Evolutionary conservation across 1,139 yeast genomes (phyloP).

Genomic region (Nakaseomyces bracarensis): DNA sequence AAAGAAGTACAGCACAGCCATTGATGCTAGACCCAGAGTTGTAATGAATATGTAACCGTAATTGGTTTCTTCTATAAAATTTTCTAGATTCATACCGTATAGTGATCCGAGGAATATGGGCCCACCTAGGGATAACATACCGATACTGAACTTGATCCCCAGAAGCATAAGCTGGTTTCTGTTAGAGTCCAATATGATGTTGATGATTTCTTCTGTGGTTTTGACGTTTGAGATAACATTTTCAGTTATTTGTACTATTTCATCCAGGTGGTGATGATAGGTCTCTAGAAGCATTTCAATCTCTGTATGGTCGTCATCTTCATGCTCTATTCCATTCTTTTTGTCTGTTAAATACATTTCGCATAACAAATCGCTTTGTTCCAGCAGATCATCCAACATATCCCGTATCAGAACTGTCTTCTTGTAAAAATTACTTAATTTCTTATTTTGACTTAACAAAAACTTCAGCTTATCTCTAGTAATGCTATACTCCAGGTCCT

Average conservation of each 20-base stretch:
- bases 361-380: constrained; percentile 68
- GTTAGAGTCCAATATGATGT: constrained; percentile 69
- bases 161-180: constrained; percentile 70
- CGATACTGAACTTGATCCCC: constrained; percentile 60
- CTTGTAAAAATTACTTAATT: constrained; percentile 71
- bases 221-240: constrained; percentile 60
- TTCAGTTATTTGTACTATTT: constrained; percentile 71
- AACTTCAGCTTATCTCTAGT: constrained; percentile 77
- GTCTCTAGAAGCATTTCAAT: constrained; percentile 69
- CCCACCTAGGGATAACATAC: constrained; percentile 48
- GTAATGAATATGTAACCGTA: constrained; percentile 44
- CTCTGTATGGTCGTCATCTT: constrained; percentile 48
- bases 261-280: constrained; percentile 70
- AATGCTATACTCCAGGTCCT: constrained; percentile 77
- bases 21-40: constrained; percentile 19
- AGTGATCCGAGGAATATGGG: constrained; percentile 67
- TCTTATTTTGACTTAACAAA: constrained; percentile 71
- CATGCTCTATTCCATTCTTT: constrained; percentile 18
- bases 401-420: constrained; percentile 77
- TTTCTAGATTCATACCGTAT: constrained; percentile 75
- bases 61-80: constrained; percentile 61
- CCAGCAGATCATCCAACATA: constrained; percentile 78
- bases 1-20: constrained; percentile 31
- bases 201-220: constrained; percentile 75
- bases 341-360: constrained; percentile 58